phyloP scores from a whole-genome alignment of 2,329 filamentous ascomycete genomes.

The Clarireedia monteithiana region DNA sequence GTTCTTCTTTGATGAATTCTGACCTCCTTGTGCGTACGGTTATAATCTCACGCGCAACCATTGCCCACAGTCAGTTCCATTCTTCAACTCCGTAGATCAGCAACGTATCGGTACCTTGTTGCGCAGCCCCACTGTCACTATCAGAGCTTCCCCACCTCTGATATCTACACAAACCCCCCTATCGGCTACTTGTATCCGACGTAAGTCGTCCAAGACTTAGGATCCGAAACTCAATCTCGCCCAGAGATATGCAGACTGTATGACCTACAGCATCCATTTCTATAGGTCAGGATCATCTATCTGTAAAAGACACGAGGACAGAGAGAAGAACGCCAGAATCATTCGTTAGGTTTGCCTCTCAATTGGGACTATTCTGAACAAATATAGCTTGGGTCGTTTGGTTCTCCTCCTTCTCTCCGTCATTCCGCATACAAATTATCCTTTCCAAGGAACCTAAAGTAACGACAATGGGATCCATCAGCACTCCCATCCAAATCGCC shows the following conservation, averaged over 20 bases:
- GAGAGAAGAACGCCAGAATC: too few relatives aligned
- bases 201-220: background rate
- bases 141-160: background rate
- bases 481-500: constrained; percentile 3
- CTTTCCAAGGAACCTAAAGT: background rate
- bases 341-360: too few relatives aligned
- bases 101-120: background rate
- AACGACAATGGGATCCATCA: background rate
- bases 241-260: background rate
- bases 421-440: background rate
- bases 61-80: too few relatives aligned
- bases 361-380: too few relatives aligned
- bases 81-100: background rate
- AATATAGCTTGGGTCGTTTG: too few relatives aligned
- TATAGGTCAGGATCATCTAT: background rate
- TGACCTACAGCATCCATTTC: background rate
- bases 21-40: too few relatives aligned
- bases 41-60: too few relatives aligned
- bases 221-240: background rate
- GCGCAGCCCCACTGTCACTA: background rate
- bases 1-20: too few relatives aligned
- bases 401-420: background rate
- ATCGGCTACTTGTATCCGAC: background rate
- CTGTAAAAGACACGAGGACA: background rate
- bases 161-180: too few relatives aligned